phyloP scores from a whole-genome alignment of 2,329 filamentous ascomycete species.

The Venturia aucupariae region DNA sequence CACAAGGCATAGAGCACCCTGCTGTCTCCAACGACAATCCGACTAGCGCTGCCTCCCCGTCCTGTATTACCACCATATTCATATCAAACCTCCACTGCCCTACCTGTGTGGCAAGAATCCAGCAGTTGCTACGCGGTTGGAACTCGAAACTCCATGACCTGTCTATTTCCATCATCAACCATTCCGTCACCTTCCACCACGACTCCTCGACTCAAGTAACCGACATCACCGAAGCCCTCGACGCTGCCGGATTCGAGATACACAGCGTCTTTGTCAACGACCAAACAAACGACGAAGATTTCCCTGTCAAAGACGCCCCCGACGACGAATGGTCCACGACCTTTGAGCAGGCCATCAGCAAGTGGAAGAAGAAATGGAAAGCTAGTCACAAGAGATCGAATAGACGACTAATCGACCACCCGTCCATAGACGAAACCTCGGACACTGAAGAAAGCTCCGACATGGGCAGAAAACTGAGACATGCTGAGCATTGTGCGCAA shows the following conservation, averaged over 20 bases:
- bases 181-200: constrained; percentile 56
- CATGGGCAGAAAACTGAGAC: constrained; percentile 20
- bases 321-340: constrained; percentile 23
- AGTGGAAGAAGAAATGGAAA: constrained; percentile 21
- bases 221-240: constrained; percentile 37
- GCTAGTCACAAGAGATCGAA: constrained; percentile 20
- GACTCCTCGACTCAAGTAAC: constrained; percentile 32
- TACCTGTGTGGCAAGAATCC: constrained; percentile 61
- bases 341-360: constrained; percentile 27
- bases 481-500: constrained; percentile 38
- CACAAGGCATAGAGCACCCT: not conserved
- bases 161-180: constrained; percentile 62
- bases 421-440: constrained; percentile 8
- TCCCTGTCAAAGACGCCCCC: not conserved
- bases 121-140: constrained; percentile 44
- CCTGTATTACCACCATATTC: constrained; percentile 28
- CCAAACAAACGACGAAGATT: constrained; percentile 12
- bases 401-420: constrained; percentile 16
- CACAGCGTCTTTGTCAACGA: constrained; percentile 36
- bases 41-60: not conserved
- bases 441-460: constrained; percentile 16
- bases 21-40: not conserved
- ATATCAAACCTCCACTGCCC: constrained; percentile 71
- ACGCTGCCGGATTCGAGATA: constrained; percentile 51
- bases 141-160: constrained; percentile 46